A percentile compares a stretch with the other conserved stretches of the same genome.
Conservation (phyloP, 176 grass and related monocot species). For the Avena sativa region DNA sequence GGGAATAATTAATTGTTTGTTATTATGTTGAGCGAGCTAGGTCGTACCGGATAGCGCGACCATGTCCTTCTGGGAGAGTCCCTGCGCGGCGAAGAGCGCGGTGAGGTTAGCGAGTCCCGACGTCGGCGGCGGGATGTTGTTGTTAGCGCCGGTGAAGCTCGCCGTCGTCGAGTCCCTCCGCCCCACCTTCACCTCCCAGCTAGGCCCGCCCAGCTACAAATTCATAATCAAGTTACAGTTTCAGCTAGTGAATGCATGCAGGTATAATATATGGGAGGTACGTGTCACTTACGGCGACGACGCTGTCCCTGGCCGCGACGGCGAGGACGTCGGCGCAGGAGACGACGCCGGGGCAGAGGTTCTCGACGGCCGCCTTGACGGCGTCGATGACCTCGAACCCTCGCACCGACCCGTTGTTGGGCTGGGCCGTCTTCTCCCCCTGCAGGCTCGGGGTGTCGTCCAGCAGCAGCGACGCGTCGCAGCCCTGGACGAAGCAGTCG, state of each 20-base stretch:
- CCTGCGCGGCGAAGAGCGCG: constrained; percentile 61
- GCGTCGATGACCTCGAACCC: constrained; percentile 87
- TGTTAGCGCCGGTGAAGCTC: constrained; percentile 55
- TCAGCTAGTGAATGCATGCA: not conserved
- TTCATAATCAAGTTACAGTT: not conserved
- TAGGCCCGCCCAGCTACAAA: constrained; percentile 60
- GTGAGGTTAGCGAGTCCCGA: constrained; percentile 58
- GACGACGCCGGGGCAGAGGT: constrained; percentile 66
- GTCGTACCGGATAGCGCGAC: constrained; percentile 69
- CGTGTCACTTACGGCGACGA: constrained; percentile 43
- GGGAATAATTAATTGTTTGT: not conserved
- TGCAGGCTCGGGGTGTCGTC: constrained; percentile 62
- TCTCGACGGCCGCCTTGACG: constrained; percentile 72
- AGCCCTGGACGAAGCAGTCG: constrained; percentile 85
- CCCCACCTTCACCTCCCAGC: constrained; percentile 71
- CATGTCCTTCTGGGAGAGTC: constrained; percentile 68
- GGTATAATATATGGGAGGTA: not conserved
- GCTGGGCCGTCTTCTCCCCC: constrained; percentile 70
- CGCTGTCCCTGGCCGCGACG: constrained; percentile 67
- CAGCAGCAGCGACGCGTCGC: constrained; percentile 78
- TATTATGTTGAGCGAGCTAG: not conserved
- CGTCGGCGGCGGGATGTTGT: constrained; percentile 65
- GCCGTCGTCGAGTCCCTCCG: constrained; percentile 76
- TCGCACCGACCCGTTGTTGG: constrained; percentile 71
- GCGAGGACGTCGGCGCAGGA: constrained; percentile 91